phyloP scores from a whole-genome alignment of 2,329 filamentous ascomycete genomes.

The Dichotomopilus funicola region DNA sequence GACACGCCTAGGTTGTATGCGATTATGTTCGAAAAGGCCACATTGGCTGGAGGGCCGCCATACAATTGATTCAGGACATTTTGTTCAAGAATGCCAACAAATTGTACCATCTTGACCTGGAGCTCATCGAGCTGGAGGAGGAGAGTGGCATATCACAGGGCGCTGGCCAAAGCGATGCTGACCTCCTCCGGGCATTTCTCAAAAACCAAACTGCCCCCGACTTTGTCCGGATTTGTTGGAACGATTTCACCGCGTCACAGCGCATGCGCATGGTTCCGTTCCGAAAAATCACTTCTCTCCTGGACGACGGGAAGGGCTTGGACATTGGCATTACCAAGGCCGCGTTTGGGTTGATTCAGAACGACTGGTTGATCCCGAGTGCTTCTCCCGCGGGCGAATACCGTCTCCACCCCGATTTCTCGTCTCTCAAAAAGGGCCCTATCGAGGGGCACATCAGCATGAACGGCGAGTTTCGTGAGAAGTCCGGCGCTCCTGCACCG shows the following conservation, averaged over 20 bases:
- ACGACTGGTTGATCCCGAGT: slow-evolving; percentile 51
- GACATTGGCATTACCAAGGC: slow-evolving; percentile 58
- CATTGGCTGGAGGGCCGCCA: slow-evolving; percentile 55
- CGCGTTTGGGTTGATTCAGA: slow-evolving; percentile 60
- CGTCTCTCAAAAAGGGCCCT: slow-evolving; percentile 53
- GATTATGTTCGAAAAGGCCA: slow-evolving; percentile 61
- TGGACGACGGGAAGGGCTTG: slow-evolving; percentile 39
- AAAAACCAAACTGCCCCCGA: slow-evolving; percentile 45
- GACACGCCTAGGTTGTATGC: slow-evolving; percentile 47
- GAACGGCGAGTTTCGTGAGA: slow-evolving; percentile 58
- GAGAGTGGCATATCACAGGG: slow-evolving; percentile 18
- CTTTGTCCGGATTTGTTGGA: slow-evolving; percentile 69
- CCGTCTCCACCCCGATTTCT: slow-evolving; percentile 58
- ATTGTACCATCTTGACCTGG: slow-evolving; percentile 59
- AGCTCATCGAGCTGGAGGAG: slow-evolving; percentile 30
- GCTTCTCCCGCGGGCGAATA: slow-evolving; percentile 58
- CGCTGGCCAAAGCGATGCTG: slow-evolving; percentile 28
- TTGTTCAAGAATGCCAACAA: slow-evolving; percentile 71
- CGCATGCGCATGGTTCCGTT: slow-evolving; percentile 64
- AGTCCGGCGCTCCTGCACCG: slow-evolving; percentile 42
- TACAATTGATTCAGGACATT: slow-evolving; percentile 57
- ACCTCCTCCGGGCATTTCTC: slow-evolving; percentile 38
- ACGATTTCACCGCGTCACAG: slow-evolving; percentile 67
- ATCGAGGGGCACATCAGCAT: slow-evolving; percentile 57
- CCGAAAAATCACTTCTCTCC: slow-evolving; percentile 43